Evolutionary conservation across 2,329 filamentous ascomycete species (phyloP), one percentile per base, ranked within the genome.

Genomic region (Cladobotryum mycophilum): DNA sequence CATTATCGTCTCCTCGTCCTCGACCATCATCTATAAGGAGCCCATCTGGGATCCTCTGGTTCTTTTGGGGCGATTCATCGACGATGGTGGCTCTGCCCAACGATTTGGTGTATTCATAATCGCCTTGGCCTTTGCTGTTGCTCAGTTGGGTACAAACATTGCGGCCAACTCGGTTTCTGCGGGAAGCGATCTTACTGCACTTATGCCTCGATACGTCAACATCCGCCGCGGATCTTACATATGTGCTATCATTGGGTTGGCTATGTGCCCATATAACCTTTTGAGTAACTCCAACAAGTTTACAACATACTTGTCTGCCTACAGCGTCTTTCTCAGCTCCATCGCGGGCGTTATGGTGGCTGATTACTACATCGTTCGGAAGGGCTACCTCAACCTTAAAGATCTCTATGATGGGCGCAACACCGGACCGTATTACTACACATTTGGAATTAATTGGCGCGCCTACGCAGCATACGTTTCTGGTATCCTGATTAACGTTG

Each of bases 321-420:
- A 96, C 73, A 90, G 87, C 3, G 89, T 96, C 51, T 96, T 96
- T 70, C 78, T 96, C n/a, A 91, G 87, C 53, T 89, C 87, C 41
- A 95, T 96, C 55, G 90, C 89, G 0, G 91, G 91, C n/a, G 89
- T 95, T 56, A 93, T 96, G 72, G 75, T 90, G 53, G 80, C 78
- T 58, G 91, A 96, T 68, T 96, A 96, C 73, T 96, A 95, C 68
- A 55, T 86, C 50, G 88, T 96, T 5, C 86, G 91, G 52, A 84
- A 79, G 52, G 91, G 91, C 5, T 95, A 90, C 65, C 75, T 93
- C 2, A 81, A 90, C 57, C 75, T 92, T 57, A 84, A 81, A 60
- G 83, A 89, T 49, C 78, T 96, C 0, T 96, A 95, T 73, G 85
- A 85, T 47, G 85, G 80, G 9, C 81, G 82, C 48, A 76, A 74